Evolutionary conservation across 2,329 filamentous ascomycete genomes (phyloP).

Genomic region (Acephala macrosclerotiorum): DNA sequence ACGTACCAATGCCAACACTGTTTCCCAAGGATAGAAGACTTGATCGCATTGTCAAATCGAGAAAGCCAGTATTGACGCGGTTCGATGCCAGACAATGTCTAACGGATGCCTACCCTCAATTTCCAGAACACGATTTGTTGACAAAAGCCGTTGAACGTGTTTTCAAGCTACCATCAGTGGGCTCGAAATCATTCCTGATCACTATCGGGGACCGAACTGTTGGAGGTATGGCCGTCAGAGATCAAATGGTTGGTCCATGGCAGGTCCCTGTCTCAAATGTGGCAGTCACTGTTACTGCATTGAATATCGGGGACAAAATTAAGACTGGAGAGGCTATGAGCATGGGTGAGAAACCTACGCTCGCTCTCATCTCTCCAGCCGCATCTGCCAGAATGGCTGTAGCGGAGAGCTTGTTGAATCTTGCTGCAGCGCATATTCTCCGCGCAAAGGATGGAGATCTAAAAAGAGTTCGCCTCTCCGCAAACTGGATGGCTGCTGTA

Average conservation of each 20-base stretch:
- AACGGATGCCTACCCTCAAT: constrained; percentile 56
- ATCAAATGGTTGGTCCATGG: constrained; percentile 97
- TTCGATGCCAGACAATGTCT: constrained; percentile 77
- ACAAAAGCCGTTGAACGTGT: constrained; percentile 79
- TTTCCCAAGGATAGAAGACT: constrained; percentile 90
- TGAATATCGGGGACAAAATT: constrained; percentile 70
- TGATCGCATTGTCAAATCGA: constrained; percentile 74
- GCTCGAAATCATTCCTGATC: constrained; percentile 97
- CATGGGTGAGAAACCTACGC: constrained; percentile 89
- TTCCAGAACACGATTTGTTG: constrained; percentile 50
- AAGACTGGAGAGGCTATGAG: constrained; percentile 95
- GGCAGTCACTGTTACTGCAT: constrained; percentile 86
- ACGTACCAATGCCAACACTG: constrained; percentile 86
- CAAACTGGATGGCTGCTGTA: constrained; percentile 66
- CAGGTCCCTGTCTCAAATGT: constrained; percentile 94
- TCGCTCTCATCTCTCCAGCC: constrained; percentile 88
- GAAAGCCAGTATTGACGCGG: constrained; percentile 69
- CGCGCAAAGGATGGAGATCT: constrained; percentile 51
- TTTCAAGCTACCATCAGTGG: constrained; percentile 84
- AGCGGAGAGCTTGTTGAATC: constrained; percentile 90
- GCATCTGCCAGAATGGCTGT: constrained; percentile 97
- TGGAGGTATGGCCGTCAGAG: constrained; percentile 84
- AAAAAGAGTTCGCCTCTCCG: constrained; percentile 83
- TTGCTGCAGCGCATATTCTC: constrained; percentile 77
- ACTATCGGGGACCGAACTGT: constrained; percentile 95